Percentiles rank a stretch among this genome's conserved stretches.
These are phyloP conservation scores for Vaccinium darrowii DNA, from an alignment of 148 eudicot species.

Conservation along the genomic window DNA sequence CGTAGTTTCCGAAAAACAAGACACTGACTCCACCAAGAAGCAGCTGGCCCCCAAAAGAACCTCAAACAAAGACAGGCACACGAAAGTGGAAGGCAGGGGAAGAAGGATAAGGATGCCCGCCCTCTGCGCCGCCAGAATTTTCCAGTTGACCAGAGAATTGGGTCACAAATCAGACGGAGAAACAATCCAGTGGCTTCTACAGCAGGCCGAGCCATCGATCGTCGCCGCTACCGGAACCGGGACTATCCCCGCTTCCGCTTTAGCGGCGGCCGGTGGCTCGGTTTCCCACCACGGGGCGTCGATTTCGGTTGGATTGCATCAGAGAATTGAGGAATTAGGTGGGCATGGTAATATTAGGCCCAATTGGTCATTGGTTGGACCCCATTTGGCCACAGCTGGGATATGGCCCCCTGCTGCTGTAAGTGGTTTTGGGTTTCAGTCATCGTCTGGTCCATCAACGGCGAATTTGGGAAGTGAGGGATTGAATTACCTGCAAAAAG, in stretches of 20 bases:
- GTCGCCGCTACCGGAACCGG: constrained; percentile 54
- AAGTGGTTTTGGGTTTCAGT: constrained; percentile 37
- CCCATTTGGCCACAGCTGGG: constrained; percentile 34
- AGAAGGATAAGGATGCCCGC: constrained; percentile 81
- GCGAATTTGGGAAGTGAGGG: constrained; percentile 38
- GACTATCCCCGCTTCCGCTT: constrained; percentile 42
- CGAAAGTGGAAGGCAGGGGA: constrained; percentile 75
- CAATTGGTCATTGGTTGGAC: constrained; percentile 48
- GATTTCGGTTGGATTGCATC: constrained; percentile 44
- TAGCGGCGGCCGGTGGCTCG: constrained; percentile 32
- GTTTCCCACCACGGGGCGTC: constrained; percentile 43
- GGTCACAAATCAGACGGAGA: constrained; percentile 66
- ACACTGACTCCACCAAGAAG: constrained; percentile 23
- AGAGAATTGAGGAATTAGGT: constrained; percentile 37
- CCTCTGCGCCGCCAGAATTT: constrained; percentile 72
- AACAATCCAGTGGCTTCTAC: constrained; percentile 51
- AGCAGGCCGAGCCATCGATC: constrained; percentile 55
- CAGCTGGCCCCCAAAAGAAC: constrained; percentile 53
- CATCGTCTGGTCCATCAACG: constrained; percentile 27
- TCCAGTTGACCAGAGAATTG: constrained; percentile 69
- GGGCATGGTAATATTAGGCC: constrained; percentile 24
- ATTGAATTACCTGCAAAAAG: constrained; percentile 45
- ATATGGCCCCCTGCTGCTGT: constrained; percentile 47
- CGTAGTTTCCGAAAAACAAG: constrained; percentile 33
- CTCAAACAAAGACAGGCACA: constrained; percentile 72